phyloP scores from a whole-genome alignment of 2,329 filamentous ascomycete species.

The Talaromyces atroroseus region DNA sequence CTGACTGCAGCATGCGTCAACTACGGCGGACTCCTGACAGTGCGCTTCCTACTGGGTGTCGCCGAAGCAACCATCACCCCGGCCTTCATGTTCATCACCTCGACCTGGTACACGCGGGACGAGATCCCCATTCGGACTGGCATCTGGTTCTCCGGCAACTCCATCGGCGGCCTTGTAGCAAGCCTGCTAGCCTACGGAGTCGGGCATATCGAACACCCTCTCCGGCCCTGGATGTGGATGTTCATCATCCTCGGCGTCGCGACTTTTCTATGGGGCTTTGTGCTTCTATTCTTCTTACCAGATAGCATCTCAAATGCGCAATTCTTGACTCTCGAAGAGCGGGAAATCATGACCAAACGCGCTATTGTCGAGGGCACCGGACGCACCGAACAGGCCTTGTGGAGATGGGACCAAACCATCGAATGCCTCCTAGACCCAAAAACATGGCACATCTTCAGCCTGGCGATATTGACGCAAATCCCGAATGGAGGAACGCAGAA shows the following conservation, averaged over 20 bases:
- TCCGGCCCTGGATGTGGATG: conserved; percentile 52
- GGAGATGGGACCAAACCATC: conserved; percentile 36
- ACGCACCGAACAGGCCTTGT: conserved; percentile 36
- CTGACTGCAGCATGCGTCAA: conserved; percentile 59
- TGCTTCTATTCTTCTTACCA: conserved; percentile 33
- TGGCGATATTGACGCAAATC: conserved; percentile 50
- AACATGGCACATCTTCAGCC: conserved; percentile 55
- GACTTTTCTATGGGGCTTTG: conserved; percentile 30
- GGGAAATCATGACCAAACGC: conserved; percentile 48
- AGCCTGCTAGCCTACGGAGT: conserved; percentile 54
- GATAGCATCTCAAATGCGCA: conserved; percentile 42
- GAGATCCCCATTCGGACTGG: conserved; percentile 50
- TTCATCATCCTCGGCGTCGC: conserved; percentile 51
- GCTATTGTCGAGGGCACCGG: conserved; percentile 49
- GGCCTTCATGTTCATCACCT: conserved; percentile 47
- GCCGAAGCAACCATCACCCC: conserved; percentile 48
- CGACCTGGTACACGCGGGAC: conserved; percentile 47
- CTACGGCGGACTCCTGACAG: conserved; percentile 57
- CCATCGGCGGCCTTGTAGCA: conserved; percentile 55
- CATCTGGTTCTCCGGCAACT: conserved; percentile 44
- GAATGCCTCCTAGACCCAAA: conserved; percentile 51
- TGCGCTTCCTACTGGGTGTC: conserved; percentile 61
- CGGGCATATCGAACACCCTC: conserved; percentile 51
- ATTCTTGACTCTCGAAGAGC: conserved; percentile 38
- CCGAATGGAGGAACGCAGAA: conserved; percentile 54